These are phyloP conservation scores for Penicillium coffeae DNA, from an alignment of 495 filamentous ascomycete genomes.

Conservation along the genomic window DNA sequence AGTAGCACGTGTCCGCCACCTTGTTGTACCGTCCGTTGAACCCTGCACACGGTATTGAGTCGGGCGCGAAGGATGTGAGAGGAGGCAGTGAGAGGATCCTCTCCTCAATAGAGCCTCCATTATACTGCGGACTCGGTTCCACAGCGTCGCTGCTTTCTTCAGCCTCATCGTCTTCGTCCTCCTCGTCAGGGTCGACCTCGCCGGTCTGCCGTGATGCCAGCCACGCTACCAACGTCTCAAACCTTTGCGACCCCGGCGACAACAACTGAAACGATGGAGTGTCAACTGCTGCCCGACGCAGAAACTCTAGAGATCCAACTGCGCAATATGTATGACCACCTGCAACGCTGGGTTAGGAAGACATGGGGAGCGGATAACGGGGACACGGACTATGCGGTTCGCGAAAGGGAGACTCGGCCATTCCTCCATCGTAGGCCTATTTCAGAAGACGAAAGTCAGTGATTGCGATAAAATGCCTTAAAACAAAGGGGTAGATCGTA, in stretches of 20 bases:
- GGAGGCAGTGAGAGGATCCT: slow-evolving; percentile 29
- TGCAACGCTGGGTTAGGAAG: slow-evolving; percentile 32
- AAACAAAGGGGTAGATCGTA: slow-evolving; percentile 29
- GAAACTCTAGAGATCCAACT: slow-evolving; percentile 66
- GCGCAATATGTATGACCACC: slow-evolving; percentile 89
- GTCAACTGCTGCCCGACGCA: slow-evolving; percentile 43
- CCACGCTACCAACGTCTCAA: slow-evolving; percentile 55
- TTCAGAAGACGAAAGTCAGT: not conserved
- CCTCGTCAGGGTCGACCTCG: slow-evolving; percentile 46
- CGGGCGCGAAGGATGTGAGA: slow-evolving; percentile 27
- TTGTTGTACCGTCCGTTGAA: slow-evolving; percentile 92
- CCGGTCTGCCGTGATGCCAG: slow-evolving; percentile 68
- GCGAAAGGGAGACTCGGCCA: slow-evolving; percentile 73
- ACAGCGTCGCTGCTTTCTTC: slow-evolving; percentile 25
- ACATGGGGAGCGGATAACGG: not conserved
- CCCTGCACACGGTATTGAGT: slow-evolving; percentile 53
- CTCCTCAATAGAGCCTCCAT: slow-evolving; percentile 22
- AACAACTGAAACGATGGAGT: slow-evolving; percentile 20
- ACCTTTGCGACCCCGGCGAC: slow-evolving; percentile 29
- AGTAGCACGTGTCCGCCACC: slow-evolving; percentile 87
- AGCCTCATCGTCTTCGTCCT: slow-evolving; percentile 40
- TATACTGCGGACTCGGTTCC: not conserved
- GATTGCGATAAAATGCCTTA: slow-evolving; percentile 11
- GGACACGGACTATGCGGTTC: slow-evolving; percentile 77
- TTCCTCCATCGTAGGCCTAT: slow-evolving; percentile 87